Percentiles rank a stretch among this genome's conserved stretches.
Evolutionary conservation across 2,329 filamentous ascomycete species (phyloP).

Genomic region (Elsinoe batatas): DNA sequence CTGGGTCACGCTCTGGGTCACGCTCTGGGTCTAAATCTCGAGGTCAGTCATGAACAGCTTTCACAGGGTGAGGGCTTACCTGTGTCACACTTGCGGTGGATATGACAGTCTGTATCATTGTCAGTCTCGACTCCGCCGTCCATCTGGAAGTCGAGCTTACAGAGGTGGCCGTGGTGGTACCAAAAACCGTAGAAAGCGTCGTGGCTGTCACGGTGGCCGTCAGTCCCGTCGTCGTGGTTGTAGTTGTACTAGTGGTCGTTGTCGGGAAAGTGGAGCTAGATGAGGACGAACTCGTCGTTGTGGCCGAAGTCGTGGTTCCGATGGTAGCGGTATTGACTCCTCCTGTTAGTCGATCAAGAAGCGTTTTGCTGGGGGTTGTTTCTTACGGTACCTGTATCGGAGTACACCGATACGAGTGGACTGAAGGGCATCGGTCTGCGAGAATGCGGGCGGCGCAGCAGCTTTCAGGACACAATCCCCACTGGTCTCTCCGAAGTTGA

Average conservation of each 20-base stretch:
- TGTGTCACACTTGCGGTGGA: background rate
- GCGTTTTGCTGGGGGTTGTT: background rate
- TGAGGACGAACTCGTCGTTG: background rate
- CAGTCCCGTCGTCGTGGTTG: background rate
- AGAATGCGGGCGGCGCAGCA: background rate
- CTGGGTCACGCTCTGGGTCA: no score
- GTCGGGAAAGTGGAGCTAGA: background rate
- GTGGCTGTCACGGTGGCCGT: background rate
- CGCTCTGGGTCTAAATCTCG: no score
- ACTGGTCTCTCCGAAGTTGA: background rate
- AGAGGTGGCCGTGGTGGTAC: background rate
- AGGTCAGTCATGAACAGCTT: no score
- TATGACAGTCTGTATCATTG: background rate
- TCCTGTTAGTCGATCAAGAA: background rate
- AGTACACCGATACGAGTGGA: conserved; percentile 5
- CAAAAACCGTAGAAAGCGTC: background rate
- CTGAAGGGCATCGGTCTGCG: background rate
- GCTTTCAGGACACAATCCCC: conserved; percentile 3
- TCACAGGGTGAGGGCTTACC: no score
- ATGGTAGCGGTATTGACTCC: conserved; percentile 1
- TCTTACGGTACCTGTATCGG: conserved; percentile 5
- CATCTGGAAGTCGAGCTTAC: background rate
- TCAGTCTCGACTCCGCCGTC: background rate
- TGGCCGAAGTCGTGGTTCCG: background rate
- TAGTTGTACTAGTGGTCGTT: conserved; percentile 3